phyloP scores from a whole-genome alignment of 2,329 filamentous ascomycete species.

The Talaromyces sp. region DNA sequence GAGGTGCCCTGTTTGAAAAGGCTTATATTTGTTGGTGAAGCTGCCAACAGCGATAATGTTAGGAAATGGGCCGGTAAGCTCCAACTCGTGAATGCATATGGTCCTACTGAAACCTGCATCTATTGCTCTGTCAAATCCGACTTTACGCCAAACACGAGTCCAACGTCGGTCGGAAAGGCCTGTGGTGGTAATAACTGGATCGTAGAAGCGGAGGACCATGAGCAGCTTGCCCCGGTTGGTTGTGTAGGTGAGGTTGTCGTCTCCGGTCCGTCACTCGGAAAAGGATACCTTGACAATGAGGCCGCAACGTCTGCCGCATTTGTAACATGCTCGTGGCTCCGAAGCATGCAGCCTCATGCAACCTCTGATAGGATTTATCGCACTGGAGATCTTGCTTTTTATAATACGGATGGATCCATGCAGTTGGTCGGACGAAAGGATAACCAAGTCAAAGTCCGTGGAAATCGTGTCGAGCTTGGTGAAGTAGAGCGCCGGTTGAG shows the following conservation, averaged over 20 bases:
- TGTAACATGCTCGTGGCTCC: slow-evolving; percentile 41
- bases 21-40: slow-evolving; percentile 49
- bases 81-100: slow-evolving; percentile 40
- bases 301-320: slow-evolving; percentile 36
- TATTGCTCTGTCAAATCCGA: not conserved
- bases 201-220: slow-evolving; percentile 45
- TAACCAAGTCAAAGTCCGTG: slow-evolving; percentile 41
- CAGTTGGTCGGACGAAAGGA: slow-evolving; percentile 33
- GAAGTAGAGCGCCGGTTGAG: slow-evolving; percentile 32
- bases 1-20: slow-evolving; percentile 42
- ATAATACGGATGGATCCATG: slow-evolving; percentile 37
- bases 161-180: not conserved
- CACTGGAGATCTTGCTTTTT: slow-evolving; percentile 29
- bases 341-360: slow-evolving; percentile 18
- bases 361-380: slow-evolving; percentile 38
- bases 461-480: slow-evolving; percentile 42
- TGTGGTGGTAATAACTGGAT: slow-evolving; percentile 37
- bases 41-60: slow-evolving; percentile 70
- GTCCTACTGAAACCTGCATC: slow-evolving; percentile 31
- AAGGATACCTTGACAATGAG: slow-evolving; percentile 45
- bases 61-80: slow-evolving; percentile 59
- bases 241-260: slow-evolving; percentile 40
- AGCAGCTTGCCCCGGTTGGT: slow-evolving; percentile 44
- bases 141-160: not conserved
- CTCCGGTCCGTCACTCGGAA: slow-evolving; percentile 39